These are phyloP conservation scores for Glarea lozoyensis DNA, from an alignment of 495 filamentous ascomycete genomes.

Conservation along the genomic window DNA sequence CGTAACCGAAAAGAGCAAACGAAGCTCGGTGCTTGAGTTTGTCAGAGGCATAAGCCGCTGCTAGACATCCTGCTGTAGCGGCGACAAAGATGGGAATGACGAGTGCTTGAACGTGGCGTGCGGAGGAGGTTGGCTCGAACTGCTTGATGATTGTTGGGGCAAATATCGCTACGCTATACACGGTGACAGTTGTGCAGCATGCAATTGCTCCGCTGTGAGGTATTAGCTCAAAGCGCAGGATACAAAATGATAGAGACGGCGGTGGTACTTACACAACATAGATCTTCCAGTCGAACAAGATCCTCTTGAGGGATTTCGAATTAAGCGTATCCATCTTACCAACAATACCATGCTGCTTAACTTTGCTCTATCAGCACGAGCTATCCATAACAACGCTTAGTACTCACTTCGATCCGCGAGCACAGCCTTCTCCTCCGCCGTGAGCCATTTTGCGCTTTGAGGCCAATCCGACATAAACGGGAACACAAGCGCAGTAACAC, in stretches of 20 bases:
- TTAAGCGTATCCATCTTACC: constrained; percentile 6
- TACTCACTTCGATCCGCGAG: constrained; percentile 10
- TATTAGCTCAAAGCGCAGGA: constrained; percentile 1
- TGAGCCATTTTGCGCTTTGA: constrained; percentile 51
- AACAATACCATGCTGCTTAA: constrained; percentile 8
- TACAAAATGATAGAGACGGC: background rate
- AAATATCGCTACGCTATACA: constrained; percentile 17
- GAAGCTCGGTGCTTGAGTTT: constrained; percentile 25
- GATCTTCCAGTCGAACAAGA: constrained; percentile 9
- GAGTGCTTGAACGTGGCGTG: constrained; percentile 22
- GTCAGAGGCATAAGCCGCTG: constrained; percentile 22
- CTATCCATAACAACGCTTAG: background rate
- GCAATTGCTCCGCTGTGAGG: constrained; percentile 6
- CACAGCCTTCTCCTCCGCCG: constrained; percentile 55
- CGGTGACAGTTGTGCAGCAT: constrained; percentile 11
- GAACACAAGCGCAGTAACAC: constrained; percentile 50
- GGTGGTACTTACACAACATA: constrained; percentile 2
- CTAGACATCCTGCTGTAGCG: constrained; percentile 7
- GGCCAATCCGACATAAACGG: constrained; percentile 58
- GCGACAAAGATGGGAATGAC: constrained; percentile 29
- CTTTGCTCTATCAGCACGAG: background rate
- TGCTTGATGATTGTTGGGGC: constrained; percentile 17
- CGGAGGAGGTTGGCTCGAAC: constrained; percentile 7
- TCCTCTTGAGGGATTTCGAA: constrained; percentile 3
- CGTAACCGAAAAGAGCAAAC: constrained; percentile 25